Evolutionary conservation across 371 early-diverging fungal genomes (phyloP).

Genomic region (Dinochytrium kinnereticum): DNA sequence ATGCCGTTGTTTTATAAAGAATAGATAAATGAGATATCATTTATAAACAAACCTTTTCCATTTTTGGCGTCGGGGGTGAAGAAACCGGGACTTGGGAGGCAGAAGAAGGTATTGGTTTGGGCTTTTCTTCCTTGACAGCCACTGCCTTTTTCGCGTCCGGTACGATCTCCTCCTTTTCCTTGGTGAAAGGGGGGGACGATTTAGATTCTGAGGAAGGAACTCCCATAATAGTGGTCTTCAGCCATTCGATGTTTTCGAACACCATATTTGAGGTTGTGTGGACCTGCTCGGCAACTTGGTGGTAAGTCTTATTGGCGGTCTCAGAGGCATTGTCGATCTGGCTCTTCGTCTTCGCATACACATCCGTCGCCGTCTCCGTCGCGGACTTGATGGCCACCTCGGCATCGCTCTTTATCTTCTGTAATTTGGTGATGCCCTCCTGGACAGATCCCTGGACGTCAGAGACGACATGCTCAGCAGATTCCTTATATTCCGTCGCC

Average conservation of each 20-base stretch:
- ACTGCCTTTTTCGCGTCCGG: too few relatives aligned
- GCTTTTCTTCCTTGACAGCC: too few relatives aligned
- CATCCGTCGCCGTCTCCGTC: background rate
- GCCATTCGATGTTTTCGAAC: background rate
- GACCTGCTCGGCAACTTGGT: background rate
- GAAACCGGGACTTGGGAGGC: too few relatives aligned
- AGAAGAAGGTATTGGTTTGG: too few relatives aligned
- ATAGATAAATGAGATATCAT: too few relatives aligned
- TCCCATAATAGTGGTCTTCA: background rate
- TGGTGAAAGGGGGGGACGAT: background rate
- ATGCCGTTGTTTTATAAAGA: too few relatives aligned
- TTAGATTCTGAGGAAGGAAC: background rate
- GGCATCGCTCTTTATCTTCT: background rate
- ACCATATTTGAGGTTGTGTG: background rate
- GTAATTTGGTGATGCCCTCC: background rate
- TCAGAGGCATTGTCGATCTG: background rate
- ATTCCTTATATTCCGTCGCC: constrained; percentile 3
- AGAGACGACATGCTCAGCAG: background rate
- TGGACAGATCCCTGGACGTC: background rate
- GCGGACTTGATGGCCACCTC: constrained; percentile 4
- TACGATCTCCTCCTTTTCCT: too few relatives aligned
- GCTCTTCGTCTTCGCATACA: background rate
- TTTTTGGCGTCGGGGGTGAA: too few relatives aligned
- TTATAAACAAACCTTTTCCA: too few relatives aligned
- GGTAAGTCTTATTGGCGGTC: background rate